Evolutionary conservation across 176 grass and related monocot genomes (phyloP), one percentile per base, ranked within the genome.

Genomic region (Aegilops longissima): DNA sequence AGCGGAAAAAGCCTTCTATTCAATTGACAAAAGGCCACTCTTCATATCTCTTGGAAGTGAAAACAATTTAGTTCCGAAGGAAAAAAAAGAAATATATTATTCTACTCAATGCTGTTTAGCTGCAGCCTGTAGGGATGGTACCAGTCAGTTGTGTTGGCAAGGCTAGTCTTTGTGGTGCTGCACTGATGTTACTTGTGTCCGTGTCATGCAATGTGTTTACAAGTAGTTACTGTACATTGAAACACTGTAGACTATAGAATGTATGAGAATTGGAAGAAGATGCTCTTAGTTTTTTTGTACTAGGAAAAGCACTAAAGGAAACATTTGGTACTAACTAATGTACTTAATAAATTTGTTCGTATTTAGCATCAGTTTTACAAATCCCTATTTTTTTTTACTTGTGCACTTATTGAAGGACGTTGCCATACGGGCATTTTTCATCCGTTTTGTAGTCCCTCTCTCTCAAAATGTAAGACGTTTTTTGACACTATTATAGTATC

Each of bases 21-120:
- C 3, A 69, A 35, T 20, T 69, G 67, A 70, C 67, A 8, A 70
- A 12, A 40, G 69, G 68, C 10, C 4, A 6, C 20, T n/a, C 42
- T 75, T 30, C 24, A 16, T 89, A 29, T 81, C 45, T 18, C 73
- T 73, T 51, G 35, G 34, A 83, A 63, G 30, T 29, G 14, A 71
- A 20, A 66, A 66, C 18, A 14, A 51, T 73, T 18, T 77, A 17
- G 16, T 71, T 65, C 16, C 12, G 77, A 73, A 14, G 5, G 12
- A 74, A 12, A 71, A 12, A 71, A 39, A 5, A n/a, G 18, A 27
- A 27, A 12, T 74, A 47, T 29, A 47, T 75, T 0, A 25, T 75
- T 51, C 24, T 8, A 51, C 12, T 68, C 20, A 40, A 80, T 69
- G 63, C 4, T 71, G 29, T 70, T 80, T 68, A 73, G 18, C 25